Percentiles rank a stretch among this genome's conserved stretches.
These are phyloP conservation scores for Dalechampia spathulata DNA, from an alignment of 441 rosid species.

Conservation along the genomic window DNA sequence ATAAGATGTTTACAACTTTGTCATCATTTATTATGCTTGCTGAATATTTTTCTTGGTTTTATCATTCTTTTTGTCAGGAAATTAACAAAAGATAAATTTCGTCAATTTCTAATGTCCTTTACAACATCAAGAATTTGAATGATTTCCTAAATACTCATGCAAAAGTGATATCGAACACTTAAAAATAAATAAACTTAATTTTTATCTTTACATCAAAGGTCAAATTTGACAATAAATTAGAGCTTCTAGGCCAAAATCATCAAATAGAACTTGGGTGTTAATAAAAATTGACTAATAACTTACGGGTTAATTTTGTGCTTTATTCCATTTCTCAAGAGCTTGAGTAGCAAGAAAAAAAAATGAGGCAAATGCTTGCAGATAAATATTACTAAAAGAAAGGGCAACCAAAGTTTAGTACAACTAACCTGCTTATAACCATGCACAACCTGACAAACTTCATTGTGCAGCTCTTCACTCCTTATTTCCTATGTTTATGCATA, in stretches of 20 bases:
- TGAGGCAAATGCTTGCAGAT: not conserved
- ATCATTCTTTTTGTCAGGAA: too few relatives aligned
- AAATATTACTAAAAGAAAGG: not conserved
- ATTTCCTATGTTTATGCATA: constrained; percentile 52
- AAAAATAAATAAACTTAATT: too few relatives aligned
- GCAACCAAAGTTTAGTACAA: too few relatives aligned
- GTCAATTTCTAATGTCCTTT: too few relatives aligned
- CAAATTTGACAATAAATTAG: not conserved
- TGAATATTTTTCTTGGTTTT: too few relatives aligned
- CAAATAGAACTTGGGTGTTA: not conserved
- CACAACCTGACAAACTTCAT: constrained; percentile 85
- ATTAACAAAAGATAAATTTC: too few relatives aligned
- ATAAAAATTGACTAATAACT: not conserved
- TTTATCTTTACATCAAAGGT: too few relatives aligned
- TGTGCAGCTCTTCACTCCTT: constrained; percentile 72
- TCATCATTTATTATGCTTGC: too few relatives aligned
- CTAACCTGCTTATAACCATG: constrained; percentile 85
- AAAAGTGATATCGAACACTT: too few relatives aligned
- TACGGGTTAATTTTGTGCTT: not conserved
- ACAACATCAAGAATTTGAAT: too few relatives aligned
- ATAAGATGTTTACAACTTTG: too few relatives aligned
- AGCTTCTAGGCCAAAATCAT: not conserved
- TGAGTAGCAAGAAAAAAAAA: not conserved
- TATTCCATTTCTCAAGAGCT: not conserved
- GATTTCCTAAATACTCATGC: too few relatives aligned